phyloP scores from a whole-genome alignment of 1,139 yeast species.

The Taphrina confusa region DNA sequence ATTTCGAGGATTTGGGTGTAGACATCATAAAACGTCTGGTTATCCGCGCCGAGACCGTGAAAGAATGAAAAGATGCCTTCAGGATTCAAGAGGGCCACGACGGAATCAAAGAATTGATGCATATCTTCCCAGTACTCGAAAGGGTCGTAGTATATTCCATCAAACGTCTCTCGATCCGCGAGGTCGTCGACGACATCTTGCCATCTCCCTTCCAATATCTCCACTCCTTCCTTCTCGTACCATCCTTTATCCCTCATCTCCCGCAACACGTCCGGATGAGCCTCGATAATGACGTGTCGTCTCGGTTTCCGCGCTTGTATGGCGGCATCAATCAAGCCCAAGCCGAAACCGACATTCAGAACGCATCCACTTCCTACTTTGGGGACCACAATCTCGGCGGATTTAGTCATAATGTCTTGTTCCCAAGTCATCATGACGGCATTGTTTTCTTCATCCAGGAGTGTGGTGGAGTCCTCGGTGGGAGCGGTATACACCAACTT shows the following conservation, averaged over 20 bases:
- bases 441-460: slow-evolving; percentile 59
- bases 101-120: slow-evolving; percentile 76
- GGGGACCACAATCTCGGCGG: slow-evolving; percentile 66
- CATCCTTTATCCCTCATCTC: slow-evolving; percentile 77
- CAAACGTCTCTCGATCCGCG: slow-evolving; percentile 65
- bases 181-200: slow-evolving; percentile 73
- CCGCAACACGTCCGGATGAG: slow-evolving; percentile 84
- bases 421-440: slow-evolving; percentile 99
- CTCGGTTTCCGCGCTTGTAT: slow-evolving; percentile 64
- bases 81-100: slow-evolving; percentile 80
- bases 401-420: slow-evolving; percentile 72
- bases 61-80: slow-evolving; percentile 83
- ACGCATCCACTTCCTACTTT: slow-evolving; percentile 51
- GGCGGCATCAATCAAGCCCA: slow-evolving; percentile 89
- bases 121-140: slow-evolving; percentile 85
- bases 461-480: slow-evolving; percentile 64
- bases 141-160: slow-evolving; percentile 92
- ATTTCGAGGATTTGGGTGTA: slow-evolving; percentile 78
- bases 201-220: slow-evolving; percentile 84
- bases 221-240: slow-evolving; percentile 73
- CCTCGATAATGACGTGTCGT: slow-evolving; percentile 84
- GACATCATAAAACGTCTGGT: slow-evolving; percentile 85
- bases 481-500: slow-evolving; percentile 67
- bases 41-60: slow-evolving; percentile 95
- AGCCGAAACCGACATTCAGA: slow-evolving; percentile 88